These are phyloP conservation scores for Auriscalpium microsporum DNA, from an alignment of 768 basidiomycete genomes.

Conservation along the genomic window DNA sequence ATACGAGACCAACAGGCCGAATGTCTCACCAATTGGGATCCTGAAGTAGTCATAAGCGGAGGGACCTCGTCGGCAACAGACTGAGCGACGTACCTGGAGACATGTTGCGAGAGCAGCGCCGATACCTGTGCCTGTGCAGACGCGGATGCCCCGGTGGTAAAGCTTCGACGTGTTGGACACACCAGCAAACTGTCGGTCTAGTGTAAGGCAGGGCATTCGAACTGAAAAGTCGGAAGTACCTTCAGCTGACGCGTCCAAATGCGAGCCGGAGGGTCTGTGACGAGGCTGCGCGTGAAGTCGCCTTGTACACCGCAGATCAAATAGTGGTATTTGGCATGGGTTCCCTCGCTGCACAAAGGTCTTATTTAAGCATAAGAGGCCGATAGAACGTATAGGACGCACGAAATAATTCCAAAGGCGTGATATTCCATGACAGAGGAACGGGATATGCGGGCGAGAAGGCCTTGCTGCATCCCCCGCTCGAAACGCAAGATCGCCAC, in stretches of 20 bases:
- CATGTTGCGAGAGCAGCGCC: conserved; percentile 67
- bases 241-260: conserved; percentile 79
- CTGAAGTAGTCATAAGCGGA: conserved; percentile 30
- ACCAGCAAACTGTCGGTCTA: conserved; percentile 52
- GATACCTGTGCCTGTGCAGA: conserved; percentile 78
- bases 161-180: conserved; percentile 73
- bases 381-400: conserved; percentile 19
- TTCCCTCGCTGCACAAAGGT: conserved; percentile 45
- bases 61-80: neutral
- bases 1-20: neutral
- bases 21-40: conserved; percentile 54
- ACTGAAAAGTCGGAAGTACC: conserved; percentile 29
- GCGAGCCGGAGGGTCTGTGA: conserved; percentile 57
- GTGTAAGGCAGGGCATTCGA: conserved; percentile 1
- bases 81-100: conserved; percentile 7
- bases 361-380: conserved; percentile 5
- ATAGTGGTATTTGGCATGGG: conserved; percentile 69
- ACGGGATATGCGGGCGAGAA: conserved; percentile 66
- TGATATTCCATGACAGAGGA: conserved; percentile 74
- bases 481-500: conserved; percentile 73
- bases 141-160: conserved; percentile 73
- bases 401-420: conserved; percentile 75
- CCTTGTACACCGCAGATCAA: conserved; percentile 78
- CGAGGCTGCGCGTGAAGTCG: conserved; percentile 69
- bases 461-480: conserved; percentile 79